Evolutionary conservation across 441 rosid species (phyloP).

Genomic region (Sinapis alba): DNA sequence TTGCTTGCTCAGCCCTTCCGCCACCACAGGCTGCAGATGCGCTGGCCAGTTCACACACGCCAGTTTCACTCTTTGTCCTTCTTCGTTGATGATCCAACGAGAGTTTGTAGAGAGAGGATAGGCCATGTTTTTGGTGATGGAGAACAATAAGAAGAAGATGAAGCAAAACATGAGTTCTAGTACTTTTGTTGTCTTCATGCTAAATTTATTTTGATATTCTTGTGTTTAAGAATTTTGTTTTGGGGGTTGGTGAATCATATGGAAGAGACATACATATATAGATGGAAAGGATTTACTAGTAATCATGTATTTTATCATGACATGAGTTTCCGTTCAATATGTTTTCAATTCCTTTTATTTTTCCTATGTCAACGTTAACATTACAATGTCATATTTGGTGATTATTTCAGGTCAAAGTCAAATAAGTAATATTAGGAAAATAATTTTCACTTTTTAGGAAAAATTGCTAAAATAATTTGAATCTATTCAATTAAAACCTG

Average conservation of each 20-base stretch:
- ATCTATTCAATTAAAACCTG: too few species aligned
- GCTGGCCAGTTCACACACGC: slow-evolving; percentile 81
- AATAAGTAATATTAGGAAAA: too few species aligned
- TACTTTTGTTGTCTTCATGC: slow-evolving; percentile 3
- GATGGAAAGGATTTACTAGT: not conserved
- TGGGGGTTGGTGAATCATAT: not conserved
- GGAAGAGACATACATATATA: not conserved
- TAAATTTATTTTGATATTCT: too few species aligned
- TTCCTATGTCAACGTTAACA: not conserved
- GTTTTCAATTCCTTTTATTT: not conserved
- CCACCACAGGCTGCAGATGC: slow-evolving; percentile 70
- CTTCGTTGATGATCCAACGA: slow-evolving; percentile 74
- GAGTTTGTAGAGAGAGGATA: slow-evolving; percentile 69
- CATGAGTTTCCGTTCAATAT: not conserved
- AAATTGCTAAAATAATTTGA: too few species aligned
- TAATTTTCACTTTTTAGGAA: too few species aligned
- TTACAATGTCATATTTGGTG: not conserved
- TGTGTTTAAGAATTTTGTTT: not conserved
- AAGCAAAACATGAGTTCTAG: slow-evolving; percentile 21
- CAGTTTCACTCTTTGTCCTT: slow-evolving; percentile 63
- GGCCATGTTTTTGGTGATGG: slow-evolving; percentile 32
- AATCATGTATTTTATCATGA: not conserved
- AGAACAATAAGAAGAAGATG: slow-evolving; percentile 32
- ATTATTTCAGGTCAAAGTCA: too few species aligned
- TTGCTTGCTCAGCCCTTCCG: slow-evolving; percentile 88